A percentile compares a stretch with the other conserved stretches of the same genome.
Conservation (phyloP, 352 stramenopile species). For the Phytophthora pseudosyringae region DNA sequence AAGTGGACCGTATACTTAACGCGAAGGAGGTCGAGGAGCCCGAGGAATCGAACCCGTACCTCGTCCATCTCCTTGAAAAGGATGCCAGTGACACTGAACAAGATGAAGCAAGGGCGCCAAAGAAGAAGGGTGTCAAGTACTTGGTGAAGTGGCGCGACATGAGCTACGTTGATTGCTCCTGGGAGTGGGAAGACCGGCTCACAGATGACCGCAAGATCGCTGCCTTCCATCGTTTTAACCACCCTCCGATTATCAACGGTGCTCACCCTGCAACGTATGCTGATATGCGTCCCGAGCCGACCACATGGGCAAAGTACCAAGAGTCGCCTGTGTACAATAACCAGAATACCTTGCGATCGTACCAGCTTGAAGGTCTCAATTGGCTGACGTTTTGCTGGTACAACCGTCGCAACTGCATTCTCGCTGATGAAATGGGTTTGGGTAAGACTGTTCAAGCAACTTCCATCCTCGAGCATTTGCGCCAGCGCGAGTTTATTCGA, state of each 20-base stretch:
- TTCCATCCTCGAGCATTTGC: conserved; percentile 95
- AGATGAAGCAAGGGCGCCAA: conserved; percentile 45
- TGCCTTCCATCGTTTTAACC: conserved; percentile 86
- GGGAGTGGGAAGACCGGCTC: conserved; percentile 91
- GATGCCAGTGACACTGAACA: conserved; percentile 52
- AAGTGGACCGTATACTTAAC: conserved; percentile 85
- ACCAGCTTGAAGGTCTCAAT: conserved; percentile 98
- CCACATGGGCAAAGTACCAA: conserved; percentile 88
- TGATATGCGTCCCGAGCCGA: conserved; percentile 81
- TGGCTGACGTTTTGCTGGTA: conserved; percentile 99
- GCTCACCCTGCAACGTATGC: conserved; percentile 84
- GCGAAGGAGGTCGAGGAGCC: conserved; percentile 83
- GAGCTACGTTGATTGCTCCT: conserved; percentile 90
- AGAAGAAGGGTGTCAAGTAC: conserved; percentile 90
- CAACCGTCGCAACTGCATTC: conserved; percentile 95
- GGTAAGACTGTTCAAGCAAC: conserved; percentile 93
- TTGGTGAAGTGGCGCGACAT: conserved; percentile 93
- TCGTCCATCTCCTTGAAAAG: conserved; percentile 43
- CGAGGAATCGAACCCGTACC: conserved; percentile 73
- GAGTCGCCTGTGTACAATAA: conserved; percentile 93
- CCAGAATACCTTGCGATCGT: conserved; percentile 95
- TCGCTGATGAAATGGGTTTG: conserved; percentile 91
- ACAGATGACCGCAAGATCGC: conserved; percentile 92
- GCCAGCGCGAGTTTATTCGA: conserved; percentile 90
- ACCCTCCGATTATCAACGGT: conserved; percentile 85